phyloP scores from a whole-genome alignment of 805 yeast genomes.

The Ogataea allantospora region DNA sequence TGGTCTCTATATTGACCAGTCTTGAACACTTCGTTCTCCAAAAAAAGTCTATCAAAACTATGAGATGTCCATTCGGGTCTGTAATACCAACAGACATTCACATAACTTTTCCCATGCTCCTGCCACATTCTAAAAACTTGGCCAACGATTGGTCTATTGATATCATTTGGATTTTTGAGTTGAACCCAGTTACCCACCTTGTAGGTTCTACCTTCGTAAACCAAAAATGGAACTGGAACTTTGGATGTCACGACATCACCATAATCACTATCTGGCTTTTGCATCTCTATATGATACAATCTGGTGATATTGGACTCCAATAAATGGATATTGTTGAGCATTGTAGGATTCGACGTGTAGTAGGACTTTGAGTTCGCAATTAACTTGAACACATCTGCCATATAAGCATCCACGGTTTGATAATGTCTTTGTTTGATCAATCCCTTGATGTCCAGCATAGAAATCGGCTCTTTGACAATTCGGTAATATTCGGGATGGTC shows the following conservation, averaged over 20 bases:
- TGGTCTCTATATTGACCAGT: slow-evolving; percentile 97
- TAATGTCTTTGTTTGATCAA: slow-evolving; percentile 85
- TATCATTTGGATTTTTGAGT: slow-evolving; percentile 82
- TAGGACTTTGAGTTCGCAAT: slow-evolving; percentile 70
- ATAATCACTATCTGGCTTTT: slow-evolving; percentile 79
- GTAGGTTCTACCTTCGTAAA: slow-evolving; percentile 69
- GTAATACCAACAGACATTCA: slow-evolving; percentile 96
- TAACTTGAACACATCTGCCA: slow-evolving; percentile 73
- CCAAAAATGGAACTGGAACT: slow-evolving; percentile 76
- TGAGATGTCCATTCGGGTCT: slow-evolving; percentile 98
- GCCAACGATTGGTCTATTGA: slow-evolving; percentile 85
- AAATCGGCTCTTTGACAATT: slow-evolving; percentile 56
- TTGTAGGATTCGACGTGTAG: slow-evolving; percentile 55
- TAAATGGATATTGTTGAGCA: slow-evolving; percentile 57
- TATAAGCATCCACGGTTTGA: slow-evolving; percentile 68
- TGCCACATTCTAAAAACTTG: slow-evolving; percentile 94
- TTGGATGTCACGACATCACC: slow-evolving; percentile 50
- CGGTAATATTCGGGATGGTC: slow-evolving; percentile 54
- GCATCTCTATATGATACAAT: slow-evolving; percentile 64
- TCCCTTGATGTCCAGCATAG: slow-evolving; percentile 71
- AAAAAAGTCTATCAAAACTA: slow-evolving; percentile 82
- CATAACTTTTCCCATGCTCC: slow-evolving; percentile 78
- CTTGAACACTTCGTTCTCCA: slow-evolving; percentile 92
- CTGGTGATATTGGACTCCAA: slow-evolving; percentile 62
- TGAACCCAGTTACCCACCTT: slow-evolving; percentile 95